Evolutionary conservation across 192 early-diverging fungal genomes (phyloP).

Genomic region (Piromyces finnis): DNA sequence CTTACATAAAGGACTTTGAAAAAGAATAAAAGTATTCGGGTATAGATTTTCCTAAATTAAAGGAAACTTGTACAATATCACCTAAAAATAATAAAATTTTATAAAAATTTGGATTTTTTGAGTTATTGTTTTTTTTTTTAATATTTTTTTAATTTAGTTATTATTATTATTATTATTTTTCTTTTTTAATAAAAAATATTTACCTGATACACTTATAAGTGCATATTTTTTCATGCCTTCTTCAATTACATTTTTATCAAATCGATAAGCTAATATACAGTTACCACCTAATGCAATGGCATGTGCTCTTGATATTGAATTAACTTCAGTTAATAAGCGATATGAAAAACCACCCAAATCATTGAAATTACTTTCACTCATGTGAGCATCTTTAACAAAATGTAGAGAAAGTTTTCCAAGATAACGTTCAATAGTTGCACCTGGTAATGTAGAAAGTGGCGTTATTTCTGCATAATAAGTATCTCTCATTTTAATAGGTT

Average conservation of each 20-base stretch:
- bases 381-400: constrained; percentile 55
- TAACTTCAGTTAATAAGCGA: not conserved
- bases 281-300: not conserved
- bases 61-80: not conserved
- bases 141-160: not conserved
- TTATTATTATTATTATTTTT: not conserved
- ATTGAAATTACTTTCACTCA: not conserved
- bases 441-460: constrained; percentile 44
- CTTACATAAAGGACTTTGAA: not conserved
- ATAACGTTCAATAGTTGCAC: constrained; percentile 20
- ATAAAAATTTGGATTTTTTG: no score
- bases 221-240: not conserved
- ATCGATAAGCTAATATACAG: not conserved
- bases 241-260: not conserved
- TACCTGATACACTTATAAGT: not conserved
- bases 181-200: not conserved
- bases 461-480: constrained; percentile 36
- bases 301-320: not conserved
- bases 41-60: not conserved
- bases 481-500: not conserved
- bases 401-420: constrained; percentile 59
- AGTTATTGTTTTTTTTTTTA: no score
- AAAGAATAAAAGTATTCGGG: not conserved
- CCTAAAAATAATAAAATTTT: no score
- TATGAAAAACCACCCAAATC: not conserved